Conservation (phyloP, 306 rosid genomes). For the Senna tora region DNA sequence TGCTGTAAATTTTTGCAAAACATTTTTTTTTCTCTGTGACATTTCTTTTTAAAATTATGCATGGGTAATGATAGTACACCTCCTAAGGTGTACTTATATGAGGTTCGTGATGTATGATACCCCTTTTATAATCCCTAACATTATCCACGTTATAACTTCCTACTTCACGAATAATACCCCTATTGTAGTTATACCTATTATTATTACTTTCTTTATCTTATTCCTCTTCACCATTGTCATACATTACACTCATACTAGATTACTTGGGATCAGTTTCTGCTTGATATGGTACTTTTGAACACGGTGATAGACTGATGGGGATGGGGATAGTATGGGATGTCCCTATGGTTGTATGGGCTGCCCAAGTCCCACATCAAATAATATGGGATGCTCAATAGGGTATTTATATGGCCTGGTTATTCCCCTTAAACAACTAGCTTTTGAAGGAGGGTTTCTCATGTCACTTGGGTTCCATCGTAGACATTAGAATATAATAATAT, state of each 20-base stretch:
- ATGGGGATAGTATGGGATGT: no score
- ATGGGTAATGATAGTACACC: background rate
- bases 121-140: background rate
- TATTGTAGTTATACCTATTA: background rate
- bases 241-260: no score
- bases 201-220: background rate
- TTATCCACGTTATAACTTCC: background rate
- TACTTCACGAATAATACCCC: background rate
- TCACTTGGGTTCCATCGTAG: no score
- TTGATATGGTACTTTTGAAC: background rate
- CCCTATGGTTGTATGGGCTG: no score
- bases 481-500: background rate
- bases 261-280: background rate
- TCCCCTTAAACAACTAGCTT: no score
- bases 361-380: no score
- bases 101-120: background rate
- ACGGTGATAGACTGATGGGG: no score
- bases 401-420: no score
- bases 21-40: background rate
- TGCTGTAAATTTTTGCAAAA: slow-evolving; percentile 21
- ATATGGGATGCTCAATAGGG: no score
- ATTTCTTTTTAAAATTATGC: slow-evolving; percentile 20
- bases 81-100: background rate
- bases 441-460: no score
- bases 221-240: background rate